A percentile compares a stretch with the other conserved stretches of the same genome.
These are phyloP conservation scores for Prunus yedoensis DNA, from an alignment of 331 rosid genomes.

Conservation along the genomic window DNA sequence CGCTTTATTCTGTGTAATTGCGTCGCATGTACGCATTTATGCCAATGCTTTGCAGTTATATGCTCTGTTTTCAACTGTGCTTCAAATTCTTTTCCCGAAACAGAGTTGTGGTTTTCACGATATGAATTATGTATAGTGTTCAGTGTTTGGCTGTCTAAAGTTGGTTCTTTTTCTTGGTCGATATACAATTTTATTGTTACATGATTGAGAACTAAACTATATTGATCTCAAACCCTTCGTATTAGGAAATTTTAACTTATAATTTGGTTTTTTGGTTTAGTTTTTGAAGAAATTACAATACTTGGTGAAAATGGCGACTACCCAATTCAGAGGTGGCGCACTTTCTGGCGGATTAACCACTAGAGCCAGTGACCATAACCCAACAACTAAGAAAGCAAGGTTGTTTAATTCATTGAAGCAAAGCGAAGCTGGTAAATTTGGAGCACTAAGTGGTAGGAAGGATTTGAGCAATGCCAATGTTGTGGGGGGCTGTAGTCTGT, in stretches of 20 bases:
- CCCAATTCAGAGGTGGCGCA: conserved; percentile 37
- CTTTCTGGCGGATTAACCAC: conserved; percentile 26
- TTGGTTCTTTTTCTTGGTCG: neutral
- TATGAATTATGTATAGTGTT: neutral
- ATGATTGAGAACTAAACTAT: neutral
- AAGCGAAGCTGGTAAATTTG: conserved; percentile 16
- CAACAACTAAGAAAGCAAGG: conserved; percentile 14
- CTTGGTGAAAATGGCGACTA: conserved; percentile 36
- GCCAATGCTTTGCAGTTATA: neutral
- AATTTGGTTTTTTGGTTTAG: neutral
- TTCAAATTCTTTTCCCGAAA: too few relatives aligned
- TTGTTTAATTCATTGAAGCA: conserved; percentile 5
- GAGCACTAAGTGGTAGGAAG: conserved; percentile 24
- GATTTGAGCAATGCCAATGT: conserved; percentile 24
- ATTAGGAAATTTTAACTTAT: neutral
- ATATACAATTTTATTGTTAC: neutral
- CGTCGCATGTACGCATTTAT: neutral
- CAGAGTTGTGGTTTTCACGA: neutral
- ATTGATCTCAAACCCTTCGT: neutral
- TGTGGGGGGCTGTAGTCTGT: conserved; percentile 16
- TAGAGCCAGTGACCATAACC: conserved; percentile 10
- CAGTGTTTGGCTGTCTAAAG: neutral
- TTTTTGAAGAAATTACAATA: conserved; percentile 14
- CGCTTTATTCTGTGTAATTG: neutral
- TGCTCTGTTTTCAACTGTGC: conserved; percentile 3